These are phyloP conservation scores for Entrophospora sp. DNA, from an alignment of 192 early-diverging fungal genomes.

Conservation along the genomic window DNA sequence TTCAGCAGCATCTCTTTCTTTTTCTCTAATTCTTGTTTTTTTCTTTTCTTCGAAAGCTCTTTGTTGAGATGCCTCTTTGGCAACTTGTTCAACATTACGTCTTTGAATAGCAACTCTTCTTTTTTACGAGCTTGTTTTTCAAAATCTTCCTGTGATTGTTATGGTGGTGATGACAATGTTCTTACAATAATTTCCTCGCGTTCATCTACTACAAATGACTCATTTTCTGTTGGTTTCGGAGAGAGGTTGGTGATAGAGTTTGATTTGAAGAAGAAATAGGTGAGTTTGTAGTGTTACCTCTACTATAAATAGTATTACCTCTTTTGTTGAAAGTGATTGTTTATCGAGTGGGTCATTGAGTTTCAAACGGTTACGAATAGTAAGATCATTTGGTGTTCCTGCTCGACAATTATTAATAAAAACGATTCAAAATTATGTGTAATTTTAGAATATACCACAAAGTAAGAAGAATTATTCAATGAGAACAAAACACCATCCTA, in stretches of 20 bases:
- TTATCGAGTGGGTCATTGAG: constrained; percentile 23
- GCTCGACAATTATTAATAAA: constrained; percentile 15
- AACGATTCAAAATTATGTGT: constrained; percentile 19
- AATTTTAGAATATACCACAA: too few relatives aligned
- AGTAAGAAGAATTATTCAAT: too few relatives aligned
- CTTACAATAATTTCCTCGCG: constrained; percentile 18
- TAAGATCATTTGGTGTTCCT: constrained; percentile 29
- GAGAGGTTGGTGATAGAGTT: constrained; percentile 22
- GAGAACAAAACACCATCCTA: constrained; percentile 30
- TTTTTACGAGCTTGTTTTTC: constrained; percentile 23
- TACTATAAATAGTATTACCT: constrained; percentile 6
- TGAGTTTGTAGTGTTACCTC: neutral
- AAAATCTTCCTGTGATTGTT: too few relatives aligned
- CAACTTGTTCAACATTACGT: constrained; percentile 27
- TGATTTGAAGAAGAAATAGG: constrained; percentile 15
- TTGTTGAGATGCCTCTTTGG: constrained; percentile 24
- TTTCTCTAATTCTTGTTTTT: too few relatives aligned
- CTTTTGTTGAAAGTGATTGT: constrained; percentile 2
- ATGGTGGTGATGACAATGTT: too few relatives aligned
- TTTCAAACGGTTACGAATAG: constrained; percentile 29
- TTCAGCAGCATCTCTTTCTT: constrained; percentile 35
- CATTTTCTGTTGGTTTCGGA: constrained; percentile 16
- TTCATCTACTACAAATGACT: constrained; percentile 4
- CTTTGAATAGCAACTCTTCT: constrained; percentile 24
- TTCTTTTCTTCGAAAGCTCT: constrained; percentile 26